A percentile compares a stretch with the other conserved stretches of the same genome.
Evolutionary conservation across 176 grass and related monocot genomes (phyloP).

Genomic region (Carex kokanica): DNA sequence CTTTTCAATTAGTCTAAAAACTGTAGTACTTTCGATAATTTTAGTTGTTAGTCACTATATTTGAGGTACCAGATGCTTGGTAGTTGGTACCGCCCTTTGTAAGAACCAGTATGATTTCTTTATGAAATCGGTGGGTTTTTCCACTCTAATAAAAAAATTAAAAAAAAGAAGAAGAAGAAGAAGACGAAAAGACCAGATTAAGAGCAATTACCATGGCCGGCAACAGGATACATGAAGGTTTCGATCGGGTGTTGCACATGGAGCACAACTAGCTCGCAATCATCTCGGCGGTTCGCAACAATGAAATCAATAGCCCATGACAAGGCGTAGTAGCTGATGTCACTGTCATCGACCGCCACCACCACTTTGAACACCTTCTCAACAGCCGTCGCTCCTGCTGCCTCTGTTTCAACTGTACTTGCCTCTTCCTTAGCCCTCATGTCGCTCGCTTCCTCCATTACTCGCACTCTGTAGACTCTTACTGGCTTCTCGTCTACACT

Average conservation of each 20-base stretch:
- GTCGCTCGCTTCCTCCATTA: not conserved
- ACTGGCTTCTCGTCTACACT: not conserved
- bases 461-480: not conserved
- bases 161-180: not conserved
- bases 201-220: slow-evolving; percentile 40
- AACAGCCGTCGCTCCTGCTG: not conserved
- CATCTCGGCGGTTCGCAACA: slow-evolving; percentile 23
- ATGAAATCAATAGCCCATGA: slow-evolving; percentile 65
- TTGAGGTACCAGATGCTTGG: too few species aligned
- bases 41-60: too few species aligned
- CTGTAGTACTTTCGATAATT: too few species aligned
- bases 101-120: too few species aligned
- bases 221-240: slow-evolving; percentile 58
- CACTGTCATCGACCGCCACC: slow-evolving; percentile 76
- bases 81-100: too few species aligned
- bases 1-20: too few species aligned
- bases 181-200: not conserved
- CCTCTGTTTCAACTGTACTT: not conserved
- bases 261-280: slow-evolving; percentile 46
- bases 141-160: not conserved
- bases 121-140: too few species aligned
- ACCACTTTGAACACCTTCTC: slow-evolving; percentile 44
- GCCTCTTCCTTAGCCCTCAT: slow-evolving; percentile 23
- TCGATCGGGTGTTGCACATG: slow-evolving; percentile 52
- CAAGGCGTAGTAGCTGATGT: slow-evolving; percentile 66